Percentiles rank a stretch among this genome's conserved stretches.
Evolutionary conservation across 106 monocot genomes (phyloP).

Genomic region (Acorus calamus): DNA sequence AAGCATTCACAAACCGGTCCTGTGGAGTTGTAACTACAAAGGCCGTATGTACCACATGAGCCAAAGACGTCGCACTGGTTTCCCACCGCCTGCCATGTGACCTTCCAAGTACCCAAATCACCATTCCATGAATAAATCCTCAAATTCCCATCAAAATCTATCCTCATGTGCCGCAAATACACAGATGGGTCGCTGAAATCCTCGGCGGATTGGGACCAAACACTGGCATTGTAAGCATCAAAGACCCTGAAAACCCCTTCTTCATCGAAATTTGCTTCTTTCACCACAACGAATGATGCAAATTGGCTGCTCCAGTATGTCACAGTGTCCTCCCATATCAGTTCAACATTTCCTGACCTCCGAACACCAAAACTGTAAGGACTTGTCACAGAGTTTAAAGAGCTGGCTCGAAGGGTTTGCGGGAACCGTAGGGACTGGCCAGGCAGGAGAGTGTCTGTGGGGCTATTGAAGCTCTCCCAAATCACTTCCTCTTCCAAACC

Average conservation of each 20-base stretch:
- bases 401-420: conserved; percentile 21
- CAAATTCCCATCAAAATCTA: conserved; percentile 36
- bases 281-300: not conserved
- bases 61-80: conserved; percentile 39
- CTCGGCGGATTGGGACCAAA: conserved; percentile 19
- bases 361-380: conserved; percentile 27
- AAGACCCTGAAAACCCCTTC: conserved; percentile 26
- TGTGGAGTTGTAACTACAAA: conserved; percentile 22
- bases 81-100: conserved; percentile 32
- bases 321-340: conserved; percentile 42
- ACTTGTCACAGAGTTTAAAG: conserved; percentile 17
- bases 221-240: conserved; percentile 4
- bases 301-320: conserved; percentile 33
- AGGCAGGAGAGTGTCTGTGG: conserved; percentile 33
- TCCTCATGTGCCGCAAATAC: conserved; percentile 20
- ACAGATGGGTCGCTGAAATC: conserved; percentile 33
- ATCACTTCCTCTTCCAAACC: conserved; percentile 7
- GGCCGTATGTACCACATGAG: conserved; percentile 26
- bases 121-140: conserved; percentile 36
- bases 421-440: conserved; percentile 25
- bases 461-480: conserved; percentile 31
- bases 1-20: conserved; percentile 26
- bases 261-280: conserved; percentile 19
- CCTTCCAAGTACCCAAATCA: conserved; percentile 17
- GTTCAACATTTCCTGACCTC: conserved; percentile 22